These are phyloP conservation scores for Onygenales sp. DNA, from an alignment of 2,329 filamentous ascomycete species.

Conservation along the genomic window DNA sequence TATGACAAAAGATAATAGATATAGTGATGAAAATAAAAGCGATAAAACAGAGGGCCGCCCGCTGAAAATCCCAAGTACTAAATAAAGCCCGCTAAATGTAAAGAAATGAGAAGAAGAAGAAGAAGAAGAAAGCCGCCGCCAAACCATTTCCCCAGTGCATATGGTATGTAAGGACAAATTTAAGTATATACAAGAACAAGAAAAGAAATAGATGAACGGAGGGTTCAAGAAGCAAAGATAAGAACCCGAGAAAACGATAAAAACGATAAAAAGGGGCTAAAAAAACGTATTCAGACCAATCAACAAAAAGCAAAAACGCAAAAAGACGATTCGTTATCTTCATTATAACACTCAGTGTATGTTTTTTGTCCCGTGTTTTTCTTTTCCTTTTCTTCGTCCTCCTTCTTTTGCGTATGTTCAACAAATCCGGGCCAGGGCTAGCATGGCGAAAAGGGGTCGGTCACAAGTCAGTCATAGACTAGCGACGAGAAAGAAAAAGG, in stretches of 20 bases:
- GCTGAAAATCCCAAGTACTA: too few species aligned
- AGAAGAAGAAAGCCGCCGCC: not conserved
- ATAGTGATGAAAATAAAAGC: too few species aligned
- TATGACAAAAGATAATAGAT: too few species aligned
- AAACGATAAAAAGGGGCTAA: conserved; percentile 7
- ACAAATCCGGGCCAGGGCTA: not conserved
- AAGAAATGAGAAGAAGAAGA: not conserved
- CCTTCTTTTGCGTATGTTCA: too few species aligned
- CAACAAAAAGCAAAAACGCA: too few species aligned
- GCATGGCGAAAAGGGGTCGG: conserved; percentile 9
- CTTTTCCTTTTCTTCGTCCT: not conserved
- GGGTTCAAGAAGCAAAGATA: conserved; percentile 4
- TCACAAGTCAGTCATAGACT: too few species aligned
- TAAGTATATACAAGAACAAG: not conserved
- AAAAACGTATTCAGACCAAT: too few species aligned
- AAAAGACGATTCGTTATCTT: not conserved
- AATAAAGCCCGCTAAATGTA: too few species aligned
- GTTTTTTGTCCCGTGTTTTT: not conserved
- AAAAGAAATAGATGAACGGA: not conserved
- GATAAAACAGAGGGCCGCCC: too few species aligned
- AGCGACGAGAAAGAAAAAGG: too few species aligned
- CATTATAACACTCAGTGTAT: not conserved
- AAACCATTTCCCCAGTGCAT: not conserved
- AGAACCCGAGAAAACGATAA: conserved; percentile 10
- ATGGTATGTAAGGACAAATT: too few species aligned